phyloP scores from a whole-genome alignment of 805 yeast genomes.

The Pichia heedii region DNA sequence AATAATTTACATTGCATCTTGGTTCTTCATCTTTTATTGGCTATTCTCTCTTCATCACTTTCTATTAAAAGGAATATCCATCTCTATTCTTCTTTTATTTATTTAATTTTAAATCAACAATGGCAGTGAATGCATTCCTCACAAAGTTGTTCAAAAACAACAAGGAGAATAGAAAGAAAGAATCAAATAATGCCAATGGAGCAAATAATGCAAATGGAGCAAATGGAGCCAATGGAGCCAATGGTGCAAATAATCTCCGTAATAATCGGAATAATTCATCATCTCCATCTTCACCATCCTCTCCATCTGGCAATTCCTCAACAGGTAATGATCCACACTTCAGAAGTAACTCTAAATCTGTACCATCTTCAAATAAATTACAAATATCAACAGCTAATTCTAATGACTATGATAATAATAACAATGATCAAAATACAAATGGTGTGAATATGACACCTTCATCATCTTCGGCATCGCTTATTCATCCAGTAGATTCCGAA shows the following conservation, averaged over 20 bases:
- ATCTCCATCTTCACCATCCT: neutral
- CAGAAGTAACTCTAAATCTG: neutral
- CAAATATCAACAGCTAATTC: no score
- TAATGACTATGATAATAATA: neutral
- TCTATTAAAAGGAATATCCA: no score
- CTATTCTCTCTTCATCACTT: no score
- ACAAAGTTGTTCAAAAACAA: slow-evolving; percentile 5
- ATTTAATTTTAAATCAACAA: no score
- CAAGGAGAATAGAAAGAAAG: neutral
- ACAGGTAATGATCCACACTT: neutral
- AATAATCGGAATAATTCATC: no score
- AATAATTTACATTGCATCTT: no score
- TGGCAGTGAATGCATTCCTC: slow-evolving; percentile 4
- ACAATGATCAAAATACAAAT: neutral
- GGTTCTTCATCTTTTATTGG: no score
- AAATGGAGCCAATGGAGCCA: no score
- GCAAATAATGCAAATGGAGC: no score
- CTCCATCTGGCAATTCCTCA: neutral
- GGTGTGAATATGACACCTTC: neutral
- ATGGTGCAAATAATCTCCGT: no score
- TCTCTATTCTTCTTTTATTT: no score
- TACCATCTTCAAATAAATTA: neutral
- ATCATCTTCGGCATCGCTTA: slow-evolving; percentile 1
- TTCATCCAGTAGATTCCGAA: slow-evolving; percentile 11
- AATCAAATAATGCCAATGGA: neutral